Base-by-base conservation (phyloP, 1,284 basidiomycete genomes). In the Ceratobasidium sp. region DNA sequence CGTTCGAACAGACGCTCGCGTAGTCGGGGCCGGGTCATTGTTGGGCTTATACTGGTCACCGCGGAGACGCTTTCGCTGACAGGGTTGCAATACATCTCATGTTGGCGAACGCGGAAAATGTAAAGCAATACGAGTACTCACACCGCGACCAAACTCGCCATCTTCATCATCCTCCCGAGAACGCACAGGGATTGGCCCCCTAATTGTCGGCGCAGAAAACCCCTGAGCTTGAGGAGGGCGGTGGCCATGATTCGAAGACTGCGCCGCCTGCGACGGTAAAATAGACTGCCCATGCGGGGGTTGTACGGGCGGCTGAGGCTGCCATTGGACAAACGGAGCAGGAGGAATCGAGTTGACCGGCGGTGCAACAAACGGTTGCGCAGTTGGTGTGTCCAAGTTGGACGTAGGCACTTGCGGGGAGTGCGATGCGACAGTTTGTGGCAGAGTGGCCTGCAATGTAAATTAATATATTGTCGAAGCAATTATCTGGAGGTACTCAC, bases 261-360 rank as follows among this genome's bases (percentile, higher is more conserved):
- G 49, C 49, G 49, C 49, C n/a, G 49, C 20, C n/a, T 51, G 49
- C 49, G 20, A 23, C n/a, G 49, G 49, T 51, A n/a, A n/a, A 51
- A 20, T 23, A 23, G 49, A n/a, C n/a, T 51, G 49, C 17, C n/a
- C n/a, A 23, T 51, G 49, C 49, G n/a, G n/a, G 49, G 49, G 49
- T 51, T 51, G 49, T 51, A 23, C n/a, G 49, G 17, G 49, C 49
- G 49, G 49, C n/a, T 51, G 20, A 23, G 49, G 49, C 49, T 51
- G 49, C 49, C 49, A 51, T 51, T 51, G 49, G 49, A 51, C 49
- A 51, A 51, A 51, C 49, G 49, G 49, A 23, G 49, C 49, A n/a
- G 49, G 49, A 51, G 49, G 49, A 23, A 51, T 23, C 49, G 49
- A 51, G 20, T 51, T 23, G n/a, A 51, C 49, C 20, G 49, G 49